Evolutionary conservation across 2,329 filamentous ascomycete genomes (phyloP), one percentile per base, ranked within the genome.

Genomic region (Tolypocladium tropicale): DNA sequence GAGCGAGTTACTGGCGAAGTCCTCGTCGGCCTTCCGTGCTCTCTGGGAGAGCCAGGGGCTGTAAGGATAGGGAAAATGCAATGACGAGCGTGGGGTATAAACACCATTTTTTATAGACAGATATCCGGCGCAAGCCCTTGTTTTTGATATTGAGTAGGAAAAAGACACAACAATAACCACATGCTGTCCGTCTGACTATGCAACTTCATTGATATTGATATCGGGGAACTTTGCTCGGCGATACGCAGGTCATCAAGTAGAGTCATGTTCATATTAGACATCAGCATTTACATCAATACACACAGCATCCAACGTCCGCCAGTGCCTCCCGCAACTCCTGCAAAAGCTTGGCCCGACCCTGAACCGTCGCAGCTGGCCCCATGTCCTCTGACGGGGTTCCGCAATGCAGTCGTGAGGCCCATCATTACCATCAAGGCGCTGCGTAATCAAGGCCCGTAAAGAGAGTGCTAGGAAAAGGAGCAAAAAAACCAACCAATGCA

Each of bases 21-120:
- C 60, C 3, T 54, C 54, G 21, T 64, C 61, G 9, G 55, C 57
- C 28, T 65, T 67, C 21, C 57, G 58, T 41, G 57, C 57, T 9
- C 52, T 65, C 21, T 65, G 62, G 60, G 62, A 57, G 18, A 57
- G 53, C 30, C 56, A 55, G 23, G 53, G 49, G 28, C 39, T 57
- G 1, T 57, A 23, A 53, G 21, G 1, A 3, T 1, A 2, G 16
- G 37, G 37, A 18, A 4, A 9, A 18, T 10, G 7, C 4, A 9
- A 18, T 10, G 14, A 4, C 16, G 28, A 32, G n/a, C n/a, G n/a
- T n/a, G n/a, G n/a, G n/a, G n/a, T n/a, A n/a, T n/a, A n/a, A n/a
- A n/a, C n/a, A n/a, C n/a, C n/a, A 4, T 2, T 23, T 43, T 5
- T 3, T 9, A 10, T 3, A 3, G 23, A 23, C 9, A n/a, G 14